Percentiles rank a stretch among this genome's conserved stretches.
phyloP scores from a whole-genome alignment of 371 early-diverging fungal species.

The Rhizomucor miehei region DNA sequence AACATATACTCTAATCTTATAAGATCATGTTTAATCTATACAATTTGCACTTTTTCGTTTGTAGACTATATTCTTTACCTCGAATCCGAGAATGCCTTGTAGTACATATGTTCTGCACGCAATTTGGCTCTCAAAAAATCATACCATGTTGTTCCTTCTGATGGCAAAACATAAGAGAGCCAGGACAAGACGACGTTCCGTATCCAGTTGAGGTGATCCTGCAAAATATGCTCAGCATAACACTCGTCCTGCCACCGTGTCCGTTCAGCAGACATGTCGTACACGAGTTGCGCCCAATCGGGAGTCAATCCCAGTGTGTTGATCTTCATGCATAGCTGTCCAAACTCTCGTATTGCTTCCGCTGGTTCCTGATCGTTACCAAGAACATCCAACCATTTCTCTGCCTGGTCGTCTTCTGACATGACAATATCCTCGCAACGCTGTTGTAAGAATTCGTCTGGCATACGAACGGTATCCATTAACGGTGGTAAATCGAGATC shows the following conservation, averaged over 20 bases:
- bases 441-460: conserved; percentile 4
- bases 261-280: conserved; percentile 2
- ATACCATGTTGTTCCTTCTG: conserved; percentile 8
- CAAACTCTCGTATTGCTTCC: not conserved
- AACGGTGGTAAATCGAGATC: conserved; percentile 6
- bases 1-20: conserved; percentile 22
- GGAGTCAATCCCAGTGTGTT: conserved; percentile 6
- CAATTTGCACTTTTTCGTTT: not conserved
- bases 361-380: not conserved
- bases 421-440: not conserved
- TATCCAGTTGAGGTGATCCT: conserved; percentile 5
- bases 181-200: conserved; percentile 15
- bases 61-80: conserved; percentile 10
- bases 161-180: conserved; percentile 8
- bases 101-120: conserved; percentile 8
- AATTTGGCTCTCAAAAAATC: conserved; percentile 17
- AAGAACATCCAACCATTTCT: too few species aligned
- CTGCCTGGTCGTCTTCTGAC: not conserved
- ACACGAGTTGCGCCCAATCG: not conserved
- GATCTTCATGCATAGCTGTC: conserved; percentile 1
- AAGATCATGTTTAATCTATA: not conserved
- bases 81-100: conserved; percentile 14
- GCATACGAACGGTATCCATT: conserved; percentile 1
- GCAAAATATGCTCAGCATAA: not conserved
- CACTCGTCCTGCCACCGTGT: not conserved